Conservation (phyloP, 2,329 filamentous ascomycete genomes). For the Ophiostoma novo-ulmi region DNA sequence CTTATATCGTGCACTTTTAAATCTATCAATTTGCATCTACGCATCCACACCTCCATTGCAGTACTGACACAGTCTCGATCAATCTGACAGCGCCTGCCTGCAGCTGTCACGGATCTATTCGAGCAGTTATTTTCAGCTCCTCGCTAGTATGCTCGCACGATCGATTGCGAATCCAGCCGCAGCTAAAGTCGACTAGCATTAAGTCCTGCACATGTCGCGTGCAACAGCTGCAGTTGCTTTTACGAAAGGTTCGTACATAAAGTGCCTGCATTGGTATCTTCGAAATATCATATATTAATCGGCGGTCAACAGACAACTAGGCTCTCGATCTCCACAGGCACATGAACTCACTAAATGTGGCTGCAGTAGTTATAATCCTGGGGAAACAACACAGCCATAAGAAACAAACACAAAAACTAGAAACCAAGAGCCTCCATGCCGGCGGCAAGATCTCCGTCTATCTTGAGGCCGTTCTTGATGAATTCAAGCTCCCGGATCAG, state of each 20-base stretch:
- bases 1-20: no score
- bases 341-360: no score
- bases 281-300: no score
- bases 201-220: not conserved
- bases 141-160: not conserved
- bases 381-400: not conserved
- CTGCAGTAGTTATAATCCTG: not conserved
- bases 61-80: not conserved
- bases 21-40: no score
- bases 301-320: no score
- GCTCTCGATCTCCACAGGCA: no score
- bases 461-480: constrained; percentile 8
- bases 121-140: not conserved
- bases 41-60: no score
- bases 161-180: not conserved
- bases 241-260: no score
- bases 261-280: no score
- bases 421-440: constrained; percentile 17
- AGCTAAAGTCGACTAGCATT: not conserved
- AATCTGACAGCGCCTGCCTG: not conserved
- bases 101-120: not conserved
- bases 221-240: no score
- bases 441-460: constrained; percentile 11
- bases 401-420: not conserved
- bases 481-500: constrained; percentile 31